A percentile compares a stretch with the other conserved stretches of the same genome.
phyloP scores from a whole-genome alignment of 2,329 filamentous ascomycete species.

The Phialemoniopsis sp. region DNA sequence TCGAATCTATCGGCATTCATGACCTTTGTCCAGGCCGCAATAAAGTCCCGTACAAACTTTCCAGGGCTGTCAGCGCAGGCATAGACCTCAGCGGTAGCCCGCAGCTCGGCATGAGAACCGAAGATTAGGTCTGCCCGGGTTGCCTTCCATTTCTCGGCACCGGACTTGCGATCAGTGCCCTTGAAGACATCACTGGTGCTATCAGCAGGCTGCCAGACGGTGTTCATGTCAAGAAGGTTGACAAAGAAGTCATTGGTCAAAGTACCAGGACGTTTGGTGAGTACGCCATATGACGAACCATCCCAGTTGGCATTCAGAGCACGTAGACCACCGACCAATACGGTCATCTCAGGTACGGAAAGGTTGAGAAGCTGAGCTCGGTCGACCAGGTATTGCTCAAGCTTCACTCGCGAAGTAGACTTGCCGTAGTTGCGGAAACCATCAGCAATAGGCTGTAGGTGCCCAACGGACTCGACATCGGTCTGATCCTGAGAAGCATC shows the following conservation, averaged over 20 bases:
- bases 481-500: conserved; percentile 72
- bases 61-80: conserved; percentile 52
- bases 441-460: conserved; percentile 67
- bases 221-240: conserved; percentile 68
- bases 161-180: conserved; percentile 61
- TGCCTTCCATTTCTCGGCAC: conserved; percentile 63
- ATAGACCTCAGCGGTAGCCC: conserved; percentile 68
- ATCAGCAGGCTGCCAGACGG: conserved; percentile 56
- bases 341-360: conserved; percentile 66
- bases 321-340: conserved; percentile 68
- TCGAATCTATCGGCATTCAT: conserved; percentile 72
- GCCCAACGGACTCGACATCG: conserved; percentile 57
- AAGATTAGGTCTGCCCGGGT: conserved; percentile 68
- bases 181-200: conserved; percentile 53
- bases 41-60: conserved; percentile 69
- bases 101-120: conserved; percentile 70
- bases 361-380: conserved; percentile 67
- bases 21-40: conserved; percentile 69
- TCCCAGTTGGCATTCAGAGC: conserved; percentile 68
- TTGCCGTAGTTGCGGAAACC: conserved; percentile 78
- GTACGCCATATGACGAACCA: conserved; percentile 61
- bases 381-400: conserved; percentile 70
- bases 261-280: conserved; percentile 63
- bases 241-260: conserved; percentile 81
- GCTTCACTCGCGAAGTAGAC: conserved; percentile 53